A percentile compares a stretch with the other conserved stretches of the same genome.
phyloP scores from a whole-genome alignment of 345 rosid species.

The Citrus inodora region DNA sequence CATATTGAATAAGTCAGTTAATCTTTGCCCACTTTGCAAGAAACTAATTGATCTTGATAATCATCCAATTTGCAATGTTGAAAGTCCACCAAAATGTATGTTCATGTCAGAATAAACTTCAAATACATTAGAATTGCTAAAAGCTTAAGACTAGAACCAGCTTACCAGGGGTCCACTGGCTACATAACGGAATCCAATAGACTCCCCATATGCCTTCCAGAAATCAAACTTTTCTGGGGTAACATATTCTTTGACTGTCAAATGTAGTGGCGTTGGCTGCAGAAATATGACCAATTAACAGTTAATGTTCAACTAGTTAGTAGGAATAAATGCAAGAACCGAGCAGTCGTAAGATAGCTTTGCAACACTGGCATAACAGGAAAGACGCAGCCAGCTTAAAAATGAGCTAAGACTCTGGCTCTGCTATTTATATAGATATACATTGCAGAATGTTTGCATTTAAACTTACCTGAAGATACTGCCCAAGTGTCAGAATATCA shows the following conservation, averaged over 20 bases:
- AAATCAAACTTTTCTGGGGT: slow-evolving; percentile 87
- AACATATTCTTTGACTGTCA: slow-evolving; percentile 94
- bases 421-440: background rate
- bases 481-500: slow-evolving; percentile 93
- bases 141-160: background rate
- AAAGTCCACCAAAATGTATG: background rate
- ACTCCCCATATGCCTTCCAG: slow-evolving; percentile 97
- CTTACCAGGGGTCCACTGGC: slow-evolving; percentile 98
- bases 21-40: background rate
- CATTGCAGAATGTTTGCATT: background rate
- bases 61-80: background rate
- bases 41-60: background rate
- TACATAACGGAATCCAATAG: slow-evolving; percentile 89
- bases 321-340: background rate
- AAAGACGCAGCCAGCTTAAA: background rate
- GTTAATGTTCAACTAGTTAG: background rate
- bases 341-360: background rate
- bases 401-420: background rate
- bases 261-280: slow-evolving; percentile 96
- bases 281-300: background rate
- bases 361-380: background rate
- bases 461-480: slow-evolving; percentile 79
- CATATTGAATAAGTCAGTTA: background rate
- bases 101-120: background rate
- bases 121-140: background rate